A percentile compares a stretch with the other conserved stretches of the same genome.
These are phyloP conservation scores for Pyrus communis DNA, from an alignment of 306 rosid genomes.

Conservation along the genomic window DNA sequence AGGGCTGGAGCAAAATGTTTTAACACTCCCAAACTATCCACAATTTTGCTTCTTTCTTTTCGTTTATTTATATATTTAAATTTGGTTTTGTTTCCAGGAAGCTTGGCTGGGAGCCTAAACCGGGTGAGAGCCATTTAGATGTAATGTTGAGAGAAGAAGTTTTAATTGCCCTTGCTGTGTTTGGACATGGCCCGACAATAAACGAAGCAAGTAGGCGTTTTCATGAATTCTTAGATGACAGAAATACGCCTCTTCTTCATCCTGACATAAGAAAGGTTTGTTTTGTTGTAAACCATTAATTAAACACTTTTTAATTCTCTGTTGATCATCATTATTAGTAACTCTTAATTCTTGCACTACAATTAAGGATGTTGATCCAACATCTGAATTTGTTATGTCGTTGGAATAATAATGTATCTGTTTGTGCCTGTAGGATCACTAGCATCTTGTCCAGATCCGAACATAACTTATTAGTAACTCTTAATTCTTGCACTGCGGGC, in stretches of 20 bases:
- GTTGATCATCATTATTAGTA: slow-evolving; percentile 21
- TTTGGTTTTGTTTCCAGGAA: slow-evolving; percentile 39
- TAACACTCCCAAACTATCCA: not conserved
- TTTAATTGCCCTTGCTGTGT: slow-evolving; percentile 64
- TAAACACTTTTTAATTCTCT: too few relatives aligned
- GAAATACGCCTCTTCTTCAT: slow-evolving; percentile 74
- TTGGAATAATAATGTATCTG: too few relatives aligned
- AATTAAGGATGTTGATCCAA: too few relatives aligned
- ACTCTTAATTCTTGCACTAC: not conserved
- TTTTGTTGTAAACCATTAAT: slow-evolving; percentile 3
- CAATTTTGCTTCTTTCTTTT: not conserved
- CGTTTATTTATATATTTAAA: not conserved
- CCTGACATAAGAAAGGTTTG: slow-evolving; percentile 80
- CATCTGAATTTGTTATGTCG: too few relatives aligned
- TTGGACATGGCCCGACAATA: slow-evolving; percentile 65
- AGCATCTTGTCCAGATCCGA: too few relatives aligned
- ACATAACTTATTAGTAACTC: slow-evolving; percentile 10
- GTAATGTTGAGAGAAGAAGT: slow-evolving; percentile 87
- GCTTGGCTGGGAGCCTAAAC: slow-evolving; percentile 92
- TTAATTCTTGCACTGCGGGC: slow-evolving; percentile 38
- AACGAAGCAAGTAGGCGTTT: slow-evolving; percentile 71
- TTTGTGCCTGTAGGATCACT: too few relatives aligned
- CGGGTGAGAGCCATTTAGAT: slow-evolving; percentile 51
- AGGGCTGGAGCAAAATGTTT: too few relatives aligned
- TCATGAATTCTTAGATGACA: slow-evolving; percentile 63